phyloP scores from a whole-genome alignment of 768 basidiomycete genomes.

The Tubosaeta sp. region DNA sequence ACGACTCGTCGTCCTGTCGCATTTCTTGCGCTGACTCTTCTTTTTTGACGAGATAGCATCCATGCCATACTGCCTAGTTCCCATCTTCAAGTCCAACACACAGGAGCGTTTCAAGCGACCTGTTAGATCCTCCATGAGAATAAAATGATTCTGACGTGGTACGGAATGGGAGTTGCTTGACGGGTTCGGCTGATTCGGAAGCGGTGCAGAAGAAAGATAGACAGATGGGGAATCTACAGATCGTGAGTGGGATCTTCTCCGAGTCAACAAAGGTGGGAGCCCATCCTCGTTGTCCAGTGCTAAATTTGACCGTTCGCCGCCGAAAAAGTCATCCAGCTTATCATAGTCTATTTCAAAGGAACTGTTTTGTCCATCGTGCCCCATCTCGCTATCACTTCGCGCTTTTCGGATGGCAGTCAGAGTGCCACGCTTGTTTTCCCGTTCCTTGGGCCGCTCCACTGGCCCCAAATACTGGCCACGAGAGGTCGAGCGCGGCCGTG shows the following conservation, averaged over 20 bases:
- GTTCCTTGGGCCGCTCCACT: slow-evolving; percentile 37
- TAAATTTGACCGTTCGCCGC: slow-evolving; percentile 14
- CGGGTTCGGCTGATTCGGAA: slow-evolving; percentile 27
- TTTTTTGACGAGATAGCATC: slow-evolving; percentile 91
- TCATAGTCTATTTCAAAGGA: slow-evolving; percentile 43
- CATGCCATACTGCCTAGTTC: slow-evolving; percentile 97
- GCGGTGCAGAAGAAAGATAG: slow-evolving; percentile 26
- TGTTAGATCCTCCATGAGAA: slow-evolving; percentile 98
- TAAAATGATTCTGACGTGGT: slow-evolving; percentile 94
- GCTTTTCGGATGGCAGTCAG: slow-evolving; percentile 52
- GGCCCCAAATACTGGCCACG: slow-evolving; percentile 21
- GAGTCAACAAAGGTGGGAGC: slow-evolving; percentile 29
- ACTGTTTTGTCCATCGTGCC: slow-evolving; percentile 33
- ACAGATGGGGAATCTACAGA: slow-evolving; percentile 28
- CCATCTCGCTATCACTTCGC: slow-evolving; percentile 55
- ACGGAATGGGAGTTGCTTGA: slow-evolving; percentile 44
- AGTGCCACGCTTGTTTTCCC: slow-evolving; percentile 35
- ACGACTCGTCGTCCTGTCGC: slow-evolving; percentile 91
- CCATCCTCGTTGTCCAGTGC: slow-evolving; percentile 18
- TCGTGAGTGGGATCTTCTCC: slow-evolving; percentile 41
- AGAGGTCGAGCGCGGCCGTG: slow-evolving; percentile 13
- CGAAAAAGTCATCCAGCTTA: slow-evolving; percentile 22
- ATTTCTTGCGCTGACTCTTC: slow-evolving; percentile 98
- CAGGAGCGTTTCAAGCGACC: slow-evolving; percentile 88
- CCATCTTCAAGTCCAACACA: slow-evolving; percentile 99